Percentiles rank a stretch among this genome's conserved stretches.
These are phyloP conservation scores for Tolypocladium inflatum DNA, from an alignment of 2,329 filamentous ascomycete genomes.

Conservation along the genomic window DNA sequence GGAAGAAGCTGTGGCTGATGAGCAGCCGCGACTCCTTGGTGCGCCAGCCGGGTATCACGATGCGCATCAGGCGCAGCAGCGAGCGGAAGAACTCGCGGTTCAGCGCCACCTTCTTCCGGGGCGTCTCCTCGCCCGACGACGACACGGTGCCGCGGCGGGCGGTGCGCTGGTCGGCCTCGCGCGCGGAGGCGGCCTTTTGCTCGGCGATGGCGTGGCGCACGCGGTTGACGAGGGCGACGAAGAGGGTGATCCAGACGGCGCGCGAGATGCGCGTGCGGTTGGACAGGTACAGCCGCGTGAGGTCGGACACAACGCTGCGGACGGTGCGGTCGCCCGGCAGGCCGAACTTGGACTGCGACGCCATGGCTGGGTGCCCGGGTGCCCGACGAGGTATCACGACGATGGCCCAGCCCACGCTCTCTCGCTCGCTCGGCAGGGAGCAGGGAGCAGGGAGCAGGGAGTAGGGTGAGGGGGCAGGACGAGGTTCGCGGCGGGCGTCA, in stretches of 20 bases:
- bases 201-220: conserved; percentile 86
- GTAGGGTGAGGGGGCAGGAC: neutral
- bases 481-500: neutral
- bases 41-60: conserved; percentile 83
- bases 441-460: too few species aligned
- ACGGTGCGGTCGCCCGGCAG: conserved; percentile 53
- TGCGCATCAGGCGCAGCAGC: conserved; percentile 66
- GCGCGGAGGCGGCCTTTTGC: conserved; percentile 74
- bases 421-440: neutral
- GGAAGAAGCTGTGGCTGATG: conserved; percentile 84
- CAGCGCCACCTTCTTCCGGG: conserved; percentile 76
- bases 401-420: neutral
- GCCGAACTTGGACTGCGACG: conserved; percentile 63
- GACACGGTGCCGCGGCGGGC: conserved; percentile 39
- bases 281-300: conserved; percentile 65
- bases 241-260: conserved; percentile 72
- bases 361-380: conserved; percentile 41
- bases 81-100: conserved; percentile 76
- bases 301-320: conserved; percentile 52
- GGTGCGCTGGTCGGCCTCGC: conserved; percentile 50
- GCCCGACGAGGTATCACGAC: neutral
- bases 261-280: conserved; percentile 78
- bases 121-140: conserved; percentile 20
- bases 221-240: conserved; percentile 73
- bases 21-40: conserved; percentile 82